Base-by-base conservation (phyloP, 2,329 filamentous ascomycete genomes). In the Colletotrichum spinosum region DNA sequence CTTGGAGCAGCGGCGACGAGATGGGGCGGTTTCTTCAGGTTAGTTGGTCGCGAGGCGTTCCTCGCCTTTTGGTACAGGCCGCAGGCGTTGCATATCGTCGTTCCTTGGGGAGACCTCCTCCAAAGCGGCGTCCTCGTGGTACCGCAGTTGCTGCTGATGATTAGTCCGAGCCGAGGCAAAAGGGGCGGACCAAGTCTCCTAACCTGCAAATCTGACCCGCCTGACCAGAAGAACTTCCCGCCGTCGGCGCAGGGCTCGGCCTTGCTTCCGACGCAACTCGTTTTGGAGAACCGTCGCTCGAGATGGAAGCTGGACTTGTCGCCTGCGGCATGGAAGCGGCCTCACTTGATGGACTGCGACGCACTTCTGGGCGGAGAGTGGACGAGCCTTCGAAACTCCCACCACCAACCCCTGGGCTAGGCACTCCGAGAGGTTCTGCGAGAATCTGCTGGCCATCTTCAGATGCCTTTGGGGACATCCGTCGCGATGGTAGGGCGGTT, bases 71-170 rank as follows among this genome's bases (percentile, higher is more conserved):
- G 84, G 77, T 99, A 99, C 13, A 99, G 85, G 46, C 96, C 96
- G 74, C 96, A 99, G 6, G 96, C 96, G 79, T 99, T 99, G 81
- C 96, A 99, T 66, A 99, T 98, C 35, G 94, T 97, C 59, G 93
- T 92, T 37, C 96, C 96, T 72, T 94, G 90, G 0, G 95, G 95
- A 13, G 95, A 97, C 73, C 96, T 88, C 75, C 96, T 89, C 96
- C 96, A 99, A 42, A 99, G 81, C 33, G 96, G 96, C 51, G 96
- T 99, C 76, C 92, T 90, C 56, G 94, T 97, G 13, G 96, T 98
- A 63, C 91, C 91, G 76, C 96, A 99, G 79, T 99, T 99, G 76
- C 96, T 99, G 68, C 39, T 53, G 60, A 15, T 46, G 15, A 60
- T 78, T 68, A 77, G 73, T 44, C 49, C 17, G 51, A 35, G 44